phyloP scores from a whole-genome alignment of 2,329 filamentous ascomycete species.

The Aspergillus persii region DNA sequence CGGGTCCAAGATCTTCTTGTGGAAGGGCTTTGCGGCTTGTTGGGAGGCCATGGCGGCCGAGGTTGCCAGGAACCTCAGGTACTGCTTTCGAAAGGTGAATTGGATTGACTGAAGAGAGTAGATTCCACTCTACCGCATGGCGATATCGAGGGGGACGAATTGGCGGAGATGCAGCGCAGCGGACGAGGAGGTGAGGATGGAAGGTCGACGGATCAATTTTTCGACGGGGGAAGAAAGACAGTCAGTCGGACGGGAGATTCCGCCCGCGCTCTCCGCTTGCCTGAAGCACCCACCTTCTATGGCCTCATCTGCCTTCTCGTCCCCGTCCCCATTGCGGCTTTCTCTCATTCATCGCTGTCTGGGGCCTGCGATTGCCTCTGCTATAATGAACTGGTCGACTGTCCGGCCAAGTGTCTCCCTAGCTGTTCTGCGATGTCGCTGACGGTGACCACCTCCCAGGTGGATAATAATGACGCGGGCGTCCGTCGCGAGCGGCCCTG shows the following conservation, averaged over 20 bases:
- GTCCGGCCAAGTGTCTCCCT: neutral
- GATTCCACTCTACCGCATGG: conserved; percentile 20
- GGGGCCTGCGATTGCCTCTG: neutral
- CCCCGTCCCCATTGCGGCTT: neutral
- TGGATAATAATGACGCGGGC: conserved; percentile 29
- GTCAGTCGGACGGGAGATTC: conserved; percentile 16
- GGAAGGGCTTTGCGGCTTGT: conserved; percentile 25
- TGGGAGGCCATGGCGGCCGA: conserved; percentile 38
- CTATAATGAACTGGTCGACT: conserved; percentile 20
- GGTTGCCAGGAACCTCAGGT: conserved; percentile 14
- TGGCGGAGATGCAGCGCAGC: conserved; percentile 2
- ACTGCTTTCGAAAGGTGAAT: neutral
- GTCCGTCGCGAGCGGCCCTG: conserved; percentile 48
- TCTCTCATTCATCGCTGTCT: neutral
- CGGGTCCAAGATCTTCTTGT: conserved; percentile 37
- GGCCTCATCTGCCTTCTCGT: neutral
- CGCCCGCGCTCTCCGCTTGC: conserved; percentile 8
- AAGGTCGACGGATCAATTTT: conserved; percentile 31
- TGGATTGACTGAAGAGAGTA: conserved; percentile 5
- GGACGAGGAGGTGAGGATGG: conserved; percentile 17
- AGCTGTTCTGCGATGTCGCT: conserved; percentile 20
- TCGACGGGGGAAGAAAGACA: conserved; percentile 23
- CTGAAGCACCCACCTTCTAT: neutral
- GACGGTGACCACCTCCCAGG: conserved; percentile 16
- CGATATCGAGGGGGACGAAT: conserved; percentile 7